Evolutionary conservation across 2,329 filamentous ascomycete genomes (phyloP).

Genomic region (Talaromyces sp.): DNA sequence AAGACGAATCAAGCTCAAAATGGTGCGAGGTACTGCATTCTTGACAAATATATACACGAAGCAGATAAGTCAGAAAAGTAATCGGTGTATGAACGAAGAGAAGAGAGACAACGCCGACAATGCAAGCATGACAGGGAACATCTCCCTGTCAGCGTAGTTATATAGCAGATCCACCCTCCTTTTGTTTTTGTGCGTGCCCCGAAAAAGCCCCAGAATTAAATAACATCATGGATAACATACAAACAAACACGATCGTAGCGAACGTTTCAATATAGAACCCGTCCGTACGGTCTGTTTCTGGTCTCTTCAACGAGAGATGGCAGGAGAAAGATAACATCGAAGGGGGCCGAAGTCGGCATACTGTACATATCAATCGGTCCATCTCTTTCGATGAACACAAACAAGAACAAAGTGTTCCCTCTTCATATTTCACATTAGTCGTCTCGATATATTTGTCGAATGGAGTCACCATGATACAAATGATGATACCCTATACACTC

Average conservation of each 20-base stretch:
- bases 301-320: neutral
- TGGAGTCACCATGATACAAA: neutral
- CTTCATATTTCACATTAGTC: neutral
- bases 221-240: conserved; percentile 15
- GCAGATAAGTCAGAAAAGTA: neutral
- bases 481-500: neutral
- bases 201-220: conserved; percentile 4
- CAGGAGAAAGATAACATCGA: neutral
- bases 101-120: conserved; percentile 8
- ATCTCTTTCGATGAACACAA: conserved; percentile 3
- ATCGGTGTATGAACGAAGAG: conserved; percentile 5
- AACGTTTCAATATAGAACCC: neutral
- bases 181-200: neutral
- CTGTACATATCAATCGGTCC: conserved; percentile 14
- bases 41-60: conserved; percentile 8
- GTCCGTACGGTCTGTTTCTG: neutral
- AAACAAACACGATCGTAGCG: conserved; percentile 8
- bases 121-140: conserved; percentile 1
- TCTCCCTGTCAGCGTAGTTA: neutral
- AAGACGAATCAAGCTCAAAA: neutral
- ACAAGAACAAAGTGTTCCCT: neutral
- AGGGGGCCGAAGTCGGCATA: neutral
- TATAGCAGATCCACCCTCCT: conserved; percentile 6
- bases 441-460: conserved; percentile 3
- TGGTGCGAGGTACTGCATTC: neutral